Base-by-base conservation (phyloP, 768 basidiomycete species). In the Holtermannia corniformis region DNA sequence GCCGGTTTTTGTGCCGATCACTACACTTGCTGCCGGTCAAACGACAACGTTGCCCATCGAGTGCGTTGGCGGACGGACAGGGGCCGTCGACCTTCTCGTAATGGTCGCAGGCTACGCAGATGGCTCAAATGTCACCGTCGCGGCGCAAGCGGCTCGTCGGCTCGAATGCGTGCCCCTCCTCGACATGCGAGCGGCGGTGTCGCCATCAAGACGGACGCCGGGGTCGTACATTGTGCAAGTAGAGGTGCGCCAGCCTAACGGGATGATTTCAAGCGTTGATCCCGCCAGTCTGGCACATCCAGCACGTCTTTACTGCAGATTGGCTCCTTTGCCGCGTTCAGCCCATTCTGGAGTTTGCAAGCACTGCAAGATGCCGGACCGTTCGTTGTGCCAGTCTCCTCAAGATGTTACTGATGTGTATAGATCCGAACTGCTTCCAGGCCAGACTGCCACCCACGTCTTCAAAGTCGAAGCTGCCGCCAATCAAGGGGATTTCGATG, bases 101-200 rank as follows among this genome's bases (percentile, higher is more conserved):
- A 70, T 90, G 13, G 79, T 89, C 66, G 77, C 81, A 0, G 87
- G 81, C 72, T 78, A 56, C n/a, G 37, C 83, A 60, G 32, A 37
- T 37, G 32, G 32, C 32, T 7, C 32, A 7, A 16, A 37, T 7
- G 32, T 7, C 10, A 7, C 32, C 16, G 32, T 37, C 32, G 32
- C 32, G 32, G 32, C 32, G 32, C 32, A 37, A 16, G 32, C 32
- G 16, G 26, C 47, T 4, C 27, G 37, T 37, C 25, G 5, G 28
- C 4, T 49, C 7, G 16, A 49, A n/a, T 14, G 26, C 4, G 13
- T n/a, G 16, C 47, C 47, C n/a, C 10, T 49, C 4, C 13, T 23
- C 4, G 19, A 16, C 10, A n/a, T 51, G n/a, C 43, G 21, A 10
- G 25, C 25, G n/a, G 41, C 42, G 4, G 41, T 41, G 12, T 21